Percentiles rank a stretch among this genome's conserved stretches.
Conservation (phyloP, 768 basidiomycete species). For the Pleurotus eryngii region DNA sequence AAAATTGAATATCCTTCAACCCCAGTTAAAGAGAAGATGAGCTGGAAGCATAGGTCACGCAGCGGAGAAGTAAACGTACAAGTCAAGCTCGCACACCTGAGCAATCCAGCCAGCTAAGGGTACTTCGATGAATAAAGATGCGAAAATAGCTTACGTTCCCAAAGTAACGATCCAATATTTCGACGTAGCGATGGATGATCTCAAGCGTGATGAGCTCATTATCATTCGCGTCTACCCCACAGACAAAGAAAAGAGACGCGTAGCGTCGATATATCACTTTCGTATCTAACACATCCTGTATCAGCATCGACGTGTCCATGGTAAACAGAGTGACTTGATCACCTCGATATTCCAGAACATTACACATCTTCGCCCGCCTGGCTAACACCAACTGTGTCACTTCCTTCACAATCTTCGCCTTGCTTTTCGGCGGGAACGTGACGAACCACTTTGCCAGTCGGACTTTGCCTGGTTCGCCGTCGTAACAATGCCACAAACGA, state of each 20-base stretch:
- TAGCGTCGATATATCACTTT: conserved; percentile 95
- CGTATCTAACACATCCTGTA: conserved; percentile 10
- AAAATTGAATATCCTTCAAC: conserved; percentile 89
- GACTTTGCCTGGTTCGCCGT: conserved; percentile 66
- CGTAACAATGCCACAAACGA: background rate
- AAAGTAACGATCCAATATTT: conserved; percentile 85
- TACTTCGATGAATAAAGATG: background rate
- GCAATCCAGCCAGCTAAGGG: background rate
- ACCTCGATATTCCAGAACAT: conserved; percentile 97
- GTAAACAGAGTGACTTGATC: conserved; percentile 13
- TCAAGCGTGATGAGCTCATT: conserved; percentile 93
- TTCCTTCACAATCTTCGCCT: conserved; percentile 92
- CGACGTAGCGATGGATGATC: conserved; percentile 92
- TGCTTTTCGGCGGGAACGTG: conserved; percentile 75
- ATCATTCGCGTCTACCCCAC: conserved; percentile 76
- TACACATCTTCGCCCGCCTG: conserved; percentile 88
- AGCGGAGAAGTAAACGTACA: conserved; percentile 46
- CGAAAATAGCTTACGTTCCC: conserved; percentile 65
- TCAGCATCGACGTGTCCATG: background rate
- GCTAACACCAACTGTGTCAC: conserved; percentile 91
- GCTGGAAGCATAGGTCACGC: too few species aligned
- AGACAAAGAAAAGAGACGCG: conserved; percentile 93
- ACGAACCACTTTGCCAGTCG: conserved; percentile 96
- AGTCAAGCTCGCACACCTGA: conserved; percentile 87
- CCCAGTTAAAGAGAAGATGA: too few species aligned